Base-by-base conservation (phyloP, 352 stramenopile species). In the Thalassiosira mediterranea region DNA sequence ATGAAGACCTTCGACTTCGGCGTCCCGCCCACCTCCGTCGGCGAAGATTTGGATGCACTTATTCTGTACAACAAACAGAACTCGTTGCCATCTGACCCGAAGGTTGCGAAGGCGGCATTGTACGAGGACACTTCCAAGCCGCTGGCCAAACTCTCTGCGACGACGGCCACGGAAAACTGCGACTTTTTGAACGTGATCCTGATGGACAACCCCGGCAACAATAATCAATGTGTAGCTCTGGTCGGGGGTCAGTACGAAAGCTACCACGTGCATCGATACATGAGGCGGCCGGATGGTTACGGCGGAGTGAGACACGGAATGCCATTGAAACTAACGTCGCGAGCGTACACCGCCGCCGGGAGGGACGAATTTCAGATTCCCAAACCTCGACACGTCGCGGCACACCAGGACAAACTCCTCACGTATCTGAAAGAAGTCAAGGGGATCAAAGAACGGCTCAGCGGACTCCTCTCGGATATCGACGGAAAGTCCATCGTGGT, bases 191-290 rank as follows among this genome's bases (percentile, higher is more conserved):
- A 86, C 70, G 77, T 90, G 10, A 62, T 90, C 4, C 66, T 88
- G 3, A 87, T 74, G 8, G 56, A 76, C 23, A 83, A 79, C 53
- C 66, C 64, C 1, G 66, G 48, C 2, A 63, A 48, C 5, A 68
- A 32, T 0, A 48, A 70, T 65, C 74, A 89, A 70, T 91, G 87
- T 56, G 51, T 86, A n/a, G 84, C 81, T 4, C 63, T 91, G 11
- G 68, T 92, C 26, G 79, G 74, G 25, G 57, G 52, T 28, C 70
- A 90, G 19, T 91, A 91, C 40, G 75, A 89, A 67, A 82, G 76
- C 3, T 91, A 87, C 71, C 80, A 90, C 34, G 51, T 92, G 1
- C 82, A 91, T 67, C 73, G 87, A 83, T 92, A 74, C 66, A 88
- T 90, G 82, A 79, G 87, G 68, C 54, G 51, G 19, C 13, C 38